Percentiles rank a stretch among this genome's conserved stretches.
phyloP scores from a whole-genome alignment of 768 basidiomycete species.

The Xerocomellus dryophilus region DNA sequence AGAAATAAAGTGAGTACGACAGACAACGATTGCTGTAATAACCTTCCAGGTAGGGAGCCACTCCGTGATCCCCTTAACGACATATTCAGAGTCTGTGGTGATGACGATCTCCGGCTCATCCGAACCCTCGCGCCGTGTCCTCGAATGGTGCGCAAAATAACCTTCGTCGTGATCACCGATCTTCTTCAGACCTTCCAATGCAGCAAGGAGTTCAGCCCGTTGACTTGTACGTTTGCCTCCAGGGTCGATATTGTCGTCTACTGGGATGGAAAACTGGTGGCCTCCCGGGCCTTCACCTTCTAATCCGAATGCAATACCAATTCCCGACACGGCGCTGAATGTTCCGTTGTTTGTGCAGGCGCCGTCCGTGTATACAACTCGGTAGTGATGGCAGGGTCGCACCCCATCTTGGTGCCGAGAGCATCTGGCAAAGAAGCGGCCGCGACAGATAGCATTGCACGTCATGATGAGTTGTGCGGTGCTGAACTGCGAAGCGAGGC shows the following conservation, averaged over 20 bases:
- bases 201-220: constrained; percentile 33
- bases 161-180: constrained; percentile 25
- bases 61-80: constrained; percentile 34
- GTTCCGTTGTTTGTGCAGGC: constrained; percentile 33
- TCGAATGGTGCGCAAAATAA: background rate
- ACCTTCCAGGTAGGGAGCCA: constrained; percentile 35
- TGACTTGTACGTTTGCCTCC: constrained; percentile 27
- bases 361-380: constrained; percentile 34
- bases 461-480: background rate
- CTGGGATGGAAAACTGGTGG: constrained; percentile 15
- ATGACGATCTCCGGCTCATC: constrained; percentile 7
- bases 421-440: background rate
- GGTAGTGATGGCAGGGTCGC: constrained; percentile 18
- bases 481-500: background rate
- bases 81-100: constrained; percentile 35
- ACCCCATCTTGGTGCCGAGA: background rate
- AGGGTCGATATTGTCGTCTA: constrained; percentile 23
- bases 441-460: background rate
- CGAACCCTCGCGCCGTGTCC: background rate
- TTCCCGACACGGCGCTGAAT: constrained; percentile 12
- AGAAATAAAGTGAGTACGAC: background rate
- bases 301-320: constrained; percentile 4
- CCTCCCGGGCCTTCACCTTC: background rate
- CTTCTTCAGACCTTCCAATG: constrained; percentile 26
- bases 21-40: too few species aligned